These are phyloP conservation scores for Phytophthora meadii DNA, from an alignment of 352 stramenopile species.

Conservation along the genomic window DNA sequence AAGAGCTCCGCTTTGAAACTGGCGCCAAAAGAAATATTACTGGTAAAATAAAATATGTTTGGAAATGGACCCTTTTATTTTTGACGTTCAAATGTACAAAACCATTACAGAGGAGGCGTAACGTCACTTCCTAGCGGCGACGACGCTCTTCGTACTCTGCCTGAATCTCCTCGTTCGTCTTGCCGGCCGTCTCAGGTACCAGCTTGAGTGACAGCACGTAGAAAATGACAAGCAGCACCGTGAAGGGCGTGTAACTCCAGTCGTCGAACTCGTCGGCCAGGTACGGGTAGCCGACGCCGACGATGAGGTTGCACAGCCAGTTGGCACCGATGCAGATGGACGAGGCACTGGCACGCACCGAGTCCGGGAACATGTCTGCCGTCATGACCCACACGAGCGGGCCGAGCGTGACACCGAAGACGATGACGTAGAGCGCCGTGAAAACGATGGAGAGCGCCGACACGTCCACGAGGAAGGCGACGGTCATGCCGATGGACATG, in stretches of 20 bases:
- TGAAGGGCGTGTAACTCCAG: conserved; percentile 50
- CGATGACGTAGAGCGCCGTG: conserved; percentile 53
- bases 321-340: conserved; percentile 50
- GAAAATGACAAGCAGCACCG: conserved; percentile 45
- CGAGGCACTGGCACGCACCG: conserved; percentile 39
- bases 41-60: not conserved
- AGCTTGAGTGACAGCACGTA: conserved; percentile 49
- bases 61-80: conserved; percentile 3
- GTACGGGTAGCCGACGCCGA: conserved; percentile 54
- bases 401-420: conserved; percentile 52
- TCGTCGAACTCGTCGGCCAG: conserved; percentile 38
- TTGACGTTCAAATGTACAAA: conserved; percentile 3
- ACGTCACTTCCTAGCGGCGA: conserved; percentile 10
- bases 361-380: conserved; percentile 33
- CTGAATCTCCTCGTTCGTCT: conserved; percentile 67
- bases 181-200: conserved; percentile 50
- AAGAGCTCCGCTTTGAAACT: conserved; percentile 1
- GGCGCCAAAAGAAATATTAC: not conserved
- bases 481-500: conserved; percentile 51
- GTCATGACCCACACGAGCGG: conserved; percentile 50
- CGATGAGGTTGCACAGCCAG: conserved; percentile 55
- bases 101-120: not conserved
- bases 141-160: conserved; percentile 46
- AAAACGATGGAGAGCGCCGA: conserved; percentile 51
- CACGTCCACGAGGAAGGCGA: conserved; percentile 49